Evolutionary conservation across 306 rosid species (phyloP), one percentile per base, ranked within the genome.

Genomic region (Prunus padus): DNA sequence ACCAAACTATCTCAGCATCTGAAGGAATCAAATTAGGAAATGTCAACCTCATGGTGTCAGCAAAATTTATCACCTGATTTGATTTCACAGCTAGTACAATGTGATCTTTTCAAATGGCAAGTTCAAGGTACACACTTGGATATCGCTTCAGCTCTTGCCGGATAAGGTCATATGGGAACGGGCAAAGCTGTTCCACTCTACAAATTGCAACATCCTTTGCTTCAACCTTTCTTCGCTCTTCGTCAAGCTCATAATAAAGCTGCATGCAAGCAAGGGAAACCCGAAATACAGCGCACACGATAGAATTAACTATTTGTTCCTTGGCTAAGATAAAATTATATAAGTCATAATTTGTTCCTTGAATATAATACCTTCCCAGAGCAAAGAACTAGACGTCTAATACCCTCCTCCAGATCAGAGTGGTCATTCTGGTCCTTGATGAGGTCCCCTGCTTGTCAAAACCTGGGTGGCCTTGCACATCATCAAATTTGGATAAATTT

Each of bases 371-470:
- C 98, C 98, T 96, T 96, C 73, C 99, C 98, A 46, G 99, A 96
- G 87, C 97, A 92, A 59, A 92, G 97, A 61, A 96, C 86, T 26
- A 96, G 81, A 25, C 97, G 87, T 69, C 99, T 89, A 76, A 92
- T 87, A 78, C 99, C 92, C 90, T 88, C 88, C 88, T 96, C 99
- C 31, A 75, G 71, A 69, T 86, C 80, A 70, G 98, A 85, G 82
- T 89, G 98, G 52, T 31, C 40, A 76, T 96, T 92, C 86, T 84
- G 96, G 82, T 96, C 99, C 82, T 92, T 90, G 40, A 96, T 90
- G 67, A 96, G 94, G 99, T 95, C 67, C 99, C 99, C 81, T 95
- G 97, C 77, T 95, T 90, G 89, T 95, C 99, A 79, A 96, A 96
- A 80, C 99, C 99, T 51, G 96, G 90, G 79, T 96, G 99, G 73